Conservation (phyloP, 2,329 filamentous ascomycete genomes). For the Fusarium pseudograminearum region DNA sequence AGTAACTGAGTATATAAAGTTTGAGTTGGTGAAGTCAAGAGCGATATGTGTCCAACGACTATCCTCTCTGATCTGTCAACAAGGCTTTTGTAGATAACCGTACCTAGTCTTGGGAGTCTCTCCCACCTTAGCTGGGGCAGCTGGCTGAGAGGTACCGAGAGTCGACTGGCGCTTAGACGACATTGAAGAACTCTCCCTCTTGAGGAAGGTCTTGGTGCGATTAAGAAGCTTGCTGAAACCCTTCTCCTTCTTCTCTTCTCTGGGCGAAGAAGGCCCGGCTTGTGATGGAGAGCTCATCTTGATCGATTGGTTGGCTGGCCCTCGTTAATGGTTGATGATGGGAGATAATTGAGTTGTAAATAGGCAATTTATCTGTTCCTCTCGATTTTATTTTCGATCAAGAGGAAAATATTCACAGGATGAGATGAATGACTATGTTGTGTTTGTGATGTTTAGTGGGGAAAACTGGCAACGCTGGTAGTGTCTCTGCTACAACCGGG, state of each 20-base stretch:
- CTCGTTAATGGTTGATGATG: neutral
- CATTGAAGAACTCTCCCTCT: conserved; percentile 50
- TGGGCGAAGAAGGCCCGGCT: conserved; percentile 52
- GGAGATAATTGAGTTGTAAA: conserved; percentile 1
- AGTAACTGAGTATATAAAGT: conserved; percentile 2
- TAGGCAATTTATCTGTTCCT: conserved; percentile 2
- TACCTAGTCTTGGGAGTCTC: conserved; percentile 47
- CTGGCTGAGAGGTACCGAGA: conserved; percentile 37
- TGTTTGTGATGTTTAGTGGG: conserved; percentile 13
- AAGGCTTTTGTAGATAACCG: conserved; percentile 11
- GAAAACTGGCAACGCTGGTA: conserved; percentile 10
- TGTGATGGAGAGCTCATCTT: conserved; percentile 60
- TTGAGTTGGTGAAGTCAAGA: neutral
- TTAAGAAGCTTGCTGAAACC: conserved; percentile 62
- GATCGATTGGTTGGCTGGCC: conserved; percentile 1
- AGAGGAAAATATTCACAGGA: conserved; percentile 19
- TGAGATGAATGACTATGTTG: neutral
- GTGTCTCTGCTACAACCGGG: conserved; percentile 15
- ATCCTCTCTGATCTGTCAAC: neutral
- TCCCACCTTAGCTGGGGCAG: conserved; percentile 38
- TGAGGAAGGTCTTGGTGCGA: conserved; percentile 64
- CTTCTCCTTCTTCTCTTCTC: conserved; percentile 58
- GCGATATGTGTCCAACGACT: neutral
- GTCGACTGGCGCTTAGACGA: conserved; percentile 47
- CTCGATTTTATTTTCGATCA: neutral